phyloP scores from a whole-genome alignment of 1,284 basidiomycete species.

The Leccinum angustisporum region DNA sequence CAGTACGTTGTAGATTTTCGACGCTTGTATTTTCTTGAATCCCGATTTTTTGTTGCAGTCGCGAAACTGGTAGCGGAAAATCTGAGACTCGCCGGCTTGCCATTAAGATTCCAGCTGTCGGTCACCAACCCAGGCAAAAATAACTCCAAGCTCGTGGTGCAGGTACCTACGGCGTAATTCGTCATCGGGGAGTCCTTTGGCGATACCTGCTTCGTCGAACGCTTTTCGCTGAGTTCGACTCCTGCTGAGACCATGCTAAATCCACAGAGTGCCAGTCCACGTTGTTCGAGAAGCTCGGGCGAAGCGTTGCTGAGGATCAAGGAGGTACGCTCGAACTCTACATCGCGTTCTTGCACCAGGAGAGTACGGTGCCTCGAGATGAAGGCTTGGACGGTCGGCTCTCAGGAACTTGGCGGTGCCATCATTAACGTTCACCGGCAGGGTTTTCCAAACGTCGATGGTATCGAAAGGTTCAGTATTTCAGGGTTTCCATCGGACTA shows the following conservation, averaged over 20 bases:
- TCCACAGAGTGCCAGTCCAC: conserved; percentile 78
- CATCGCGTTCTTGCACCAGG: conserved; percentile 71
- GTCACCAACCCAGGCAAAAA: conserved; percentile 92
- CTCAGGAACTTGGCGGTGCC: conserved; percentile 22
- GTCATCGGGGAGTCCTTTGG: conserved; percentile 89
- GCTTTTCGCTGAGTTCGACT: conserved; percentile 86
- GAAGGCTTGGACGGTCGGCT: conserved; percentile 58
- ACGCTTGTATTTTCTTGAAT: not conserved
- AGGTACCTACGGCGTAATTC: conserved; percentile 92
- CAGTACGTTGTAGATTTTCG: conserved; percentile 44
- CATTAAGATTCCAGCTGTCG: conserved; percentile 89
- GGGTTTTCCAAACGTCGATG: too few relatives aligned
- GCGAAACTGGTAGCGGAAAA: conserved; percentile 93
- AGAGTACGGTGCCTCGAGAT: conserved; percentile 70
- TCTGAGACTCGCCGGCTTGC: conserved; percentile 86
- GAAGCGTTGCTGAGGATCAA: conserved; percentile 83
- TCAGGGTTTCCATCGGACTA: too few relatives aligned
- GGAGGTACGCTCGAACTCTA: conserved; percentile 81
- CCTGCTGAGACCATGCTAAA: conserved; percentile 70
- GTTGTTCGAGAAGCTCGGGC: conserved; percentile 82
- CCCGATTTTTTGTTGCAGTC: conserved; percentile 46
- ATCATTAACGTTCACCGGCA: not conserved
- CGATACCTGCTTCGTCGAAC: conserved; percentile 61
- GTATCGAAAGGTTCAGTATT: too few relatives aligned
- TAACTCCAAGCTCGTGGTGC: conserved; percentile 80